Evolutionary conservation across 805 yeast genomes (phyloP), one percentile per base, ranked within the genome.

Genomic region (Sugiyamaella lignohabitans): DNA sequence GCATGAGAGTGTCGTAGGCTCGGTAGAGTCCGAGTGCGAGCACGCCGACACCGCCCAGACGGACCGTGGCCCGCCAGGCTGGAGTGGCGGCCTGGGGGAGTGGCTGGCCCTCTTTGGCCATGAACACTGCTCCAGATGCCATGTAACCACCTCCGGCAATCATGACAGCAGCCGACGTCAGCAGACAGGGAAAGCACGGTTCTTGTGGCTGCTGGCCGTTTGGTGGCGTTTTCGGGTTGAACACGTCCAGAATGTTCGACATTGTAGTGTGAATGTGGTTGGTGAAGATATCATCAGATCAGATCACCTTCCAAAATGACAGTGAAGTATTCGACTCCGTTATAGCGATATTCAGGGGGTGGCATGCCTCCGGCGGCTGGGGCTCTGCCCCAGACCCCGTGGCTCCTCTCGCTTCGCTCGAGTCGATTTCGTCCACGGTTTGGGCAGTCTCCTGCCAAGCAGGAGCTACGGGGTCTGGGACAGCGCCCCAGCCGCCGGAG

Each of bases 141-240:
- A 84, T 70, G 62, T 81, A 84, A 0, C 71, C 59, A 20, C 93
- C 94, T 3, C 82, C 81, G 3, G 70, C 78, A 1, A 82, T 48
- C 22, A 81, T 71, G 16, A 79, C 73, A 5, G 73, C 57, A 1
- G 87, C 72, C 39, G 84, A 82, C 69, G 82, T 76, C 1, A 79
- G 60, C 50, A 84, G 83, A 57, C 95, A 85, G 2, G 84, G 79
- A 1, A 81, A 53, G 58, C 95, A 85, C 53, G 75, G 80, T 49
- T 68, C 68, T 17, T 24, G 42, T 38, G 18, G 37, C 64, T 54
- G 43, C 70, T 70, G 49, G 39, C 14, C 47, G 37, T 3, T 37
- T 38, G 17, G 47, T 49, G 3, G 59, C 11, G 32, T 27, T 27
- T 27, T 27, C 8, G 32, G 32, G 59, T 30, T 48, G 43, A 57